Evolutionary conservation across 2,329 filamentous ascomycete genomes (phyloP).

Genomic region (Xylariaceae sp.): DNA sequence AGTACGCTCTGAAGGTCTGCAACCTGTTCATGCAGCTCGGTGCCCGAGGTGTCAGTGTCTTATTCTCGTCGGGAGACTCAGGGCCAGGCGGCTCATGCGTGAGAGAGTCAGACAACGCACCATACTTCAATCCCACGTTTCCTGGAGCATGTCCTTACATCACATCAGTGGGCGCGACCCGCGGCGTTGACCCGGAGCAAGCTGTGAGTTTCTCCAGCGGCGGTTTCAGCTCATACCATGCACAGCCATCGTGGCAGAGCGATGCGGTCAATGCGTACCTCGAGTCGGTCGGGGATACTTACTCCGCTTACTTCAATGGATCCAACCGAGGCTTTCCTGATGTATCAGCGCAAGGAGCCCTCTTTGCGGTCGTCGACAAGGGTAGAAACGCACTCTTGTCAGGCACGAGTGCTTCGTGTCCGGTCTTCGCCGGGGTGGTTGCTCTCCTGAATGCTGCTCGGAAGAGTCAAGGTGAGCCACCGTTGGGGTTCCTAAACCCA

Average conservation of each 20-base stretch:
- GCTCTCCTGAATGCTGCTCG: conserved; percentile 47
- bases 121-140: conserved; percentile 46
- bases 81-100: conserved; percentile 65
- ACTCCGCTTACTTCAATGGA: conserved; percentile 40
- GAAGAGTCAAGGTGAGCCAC: conserved; percentile 37
- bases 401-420: conserved; percentile 42
- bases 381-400: conserved; percentile 32
- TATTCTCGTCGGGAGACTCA: conserved; percentile 62
- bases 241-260: conserved; percentile 39
- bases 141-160: conserved; percentile 53
- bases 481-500: conserved; percentile 38
- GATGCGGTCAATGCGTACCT: conserved; percentile 39
- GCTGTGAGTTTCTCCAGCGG: conserved; percentile 43
- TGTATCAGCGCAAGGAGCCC: conserved; percentile 51
- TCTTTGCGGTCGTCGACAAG: conserved; percentile 46
- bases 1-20: conserved; percentile 64
- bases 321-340: conserved; percentile 44
- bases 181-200: conserved; percentile 40
- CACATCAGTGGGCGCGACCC: conserved; percentile 59
- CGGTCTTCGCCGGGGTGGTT: conserved; percentile 44
- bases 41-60: conserved; percentile 62
- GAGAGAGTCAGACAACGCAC: conserved; percentile 52
- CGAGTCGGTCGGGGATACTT: conserved; percentile 42
- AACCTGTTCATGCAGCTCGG: conserved; percentile 66
- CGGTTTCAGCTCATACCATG: conserved; percentile 45